These are phyloP conservation scores for Tetracladium setigerum DNA, from an alignment of 495 filamentous ascomycete genomes.

Conservation along the genomic window DNA sequence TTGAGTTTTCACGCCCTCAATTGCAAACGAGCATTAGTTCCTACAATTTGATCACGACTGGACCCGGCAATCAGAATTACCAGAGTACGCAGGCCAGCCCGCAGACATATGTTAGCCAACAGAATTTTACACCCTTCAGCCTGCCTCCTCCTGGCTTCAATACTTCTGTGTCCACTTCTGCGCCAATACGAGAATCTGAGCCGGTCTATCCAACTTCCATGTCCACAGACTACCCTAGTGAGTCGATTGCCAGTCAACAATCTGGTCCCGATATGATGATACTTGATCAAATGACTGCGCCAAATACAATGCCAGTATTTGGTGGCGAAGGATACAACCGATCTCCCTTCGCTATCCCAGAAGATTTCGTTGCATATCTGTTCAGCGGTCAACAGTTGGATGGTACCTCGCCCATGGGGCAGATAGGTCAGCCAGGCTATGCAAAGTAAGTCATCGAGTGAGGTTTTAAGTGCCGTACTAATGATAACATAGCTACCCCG, in stretches of 20 bases:
- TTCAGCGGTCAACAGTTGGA: conserved; percentile 57
- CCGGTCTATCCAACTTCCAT: conserved; percentile 18
- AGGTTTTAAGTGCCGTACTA: background rate
- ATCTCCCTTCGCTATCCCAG: conserved; percentile 81
- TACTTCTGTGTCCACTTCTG: conserved; percentile 14
- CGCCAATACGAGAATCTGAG: conserved; percentile 13
- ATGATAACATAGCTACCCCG: conserved; percentile 34
- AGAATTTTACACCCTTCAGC: conserved; percentile 47
- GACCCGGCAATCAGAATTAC: conserved; percentile 39
- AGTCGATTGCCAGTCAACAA: conserved; percentile 30
- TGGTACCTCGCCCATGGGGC: conserved; percentile 19
- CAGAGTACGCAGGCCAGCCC: conserved; percentile 22
- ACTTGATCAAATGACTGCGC: conserved; percentile 58
- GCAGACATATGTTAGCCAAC: conserved; percentile 40
- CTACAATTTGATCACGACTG: conserved; percentile 42
- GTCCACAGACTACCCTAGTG: conserved; percentile 18
- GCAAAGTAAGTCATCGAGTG: conserved; percentile 32
- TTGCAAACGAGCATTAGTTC: conserved; percentile 36
- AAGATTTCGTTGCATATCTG: conserved; percentile 86
- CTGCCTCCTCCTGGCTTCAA: conserved; percentile 41
- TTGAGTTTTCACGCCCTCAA: conserved; percentile 29
- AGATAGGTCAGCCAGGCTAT: conserved; percentile 36
- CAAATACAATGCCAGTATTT: conserved; percentile 75
- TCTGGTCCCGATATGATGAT: conserved; percentile 43
- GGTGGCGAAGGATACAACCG: conserved; percentile 74